These are phyloP conservation scores for Mycocentrospora acerina DNA, from an alignment of 2,329 filamentous ascomycete genomes.

Conservation along the genomic window DNA sequence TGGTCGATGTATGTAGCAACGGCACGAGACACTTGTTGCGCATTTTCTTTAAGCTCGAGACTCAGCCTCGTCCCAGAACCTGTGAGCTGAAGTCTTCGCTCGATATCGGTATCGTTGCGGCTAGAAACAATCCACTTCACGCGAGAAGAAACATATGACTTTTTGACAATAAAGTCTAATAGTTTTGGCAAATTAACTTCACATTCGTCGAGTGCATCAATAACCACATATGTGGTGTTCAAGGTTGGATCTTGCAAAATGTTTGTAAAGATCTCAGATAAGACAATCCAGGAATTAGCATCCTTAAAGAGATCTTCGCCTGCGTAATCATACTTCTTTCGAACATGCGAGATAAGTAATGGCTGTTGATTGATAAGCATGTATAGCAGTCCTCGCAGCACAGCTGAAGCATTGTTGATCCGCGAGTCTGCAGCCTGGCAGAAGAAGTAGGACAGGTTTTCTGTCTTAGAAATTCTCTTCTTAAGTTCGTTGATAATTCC, in stretches of 20 bases:
- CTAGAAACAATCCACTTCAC: conserved; percentile 19
- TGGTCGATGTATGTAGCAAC: conserved; percentile 42
- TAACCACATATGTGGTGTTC: conserved; percentile 10
- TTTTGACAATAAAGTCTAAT: conserved; percentile 19
- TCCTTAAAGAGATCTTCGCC: conserved; percentile 46
- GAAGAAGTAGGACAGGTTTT: conserved; percentile 37
- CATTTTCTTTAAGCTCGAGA: conserved; percentile 42
- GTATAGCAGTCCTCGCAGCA: conserved; percentile 49
- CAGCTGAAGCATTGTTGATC: conserved; percentile 46
- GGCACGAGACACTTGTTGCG: conserved; percentile 33
- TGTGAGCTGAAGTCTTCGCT: conserved; percentile 16
- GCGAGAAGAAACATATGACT: conserved; percentile 49
- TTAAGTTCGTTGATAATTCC: conserved; percentile 16
- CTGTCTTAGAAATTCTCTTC: not conserved
- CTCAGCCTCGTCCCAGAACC: conserved; percentile 22
- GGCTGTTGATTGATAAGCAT: conserved; percentile 40
- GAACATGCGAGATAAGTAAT: conserved; percentile 38
- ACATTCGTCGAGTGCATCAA: conserved; percentile 54
- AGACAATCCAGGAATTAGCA: conserved; percentile 10
- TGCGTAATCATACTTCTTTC: conserved; percentile 34
- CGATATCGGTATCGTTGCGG: conserved; percentile 1
- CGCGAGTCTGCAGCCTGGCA: conserved; percentile 20
- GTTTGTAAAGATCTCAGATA: conserved; percentile 6
- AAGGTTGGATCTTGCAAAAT: conserved; percentile 8
- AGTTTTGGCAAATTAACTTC: conserved; percentile 40